A percentile compares a stretch with the other conserved stretches of the same genome.
Conservation (phyloP, 768 basidiomycete species). For the Suillus subluteus region DNA sequence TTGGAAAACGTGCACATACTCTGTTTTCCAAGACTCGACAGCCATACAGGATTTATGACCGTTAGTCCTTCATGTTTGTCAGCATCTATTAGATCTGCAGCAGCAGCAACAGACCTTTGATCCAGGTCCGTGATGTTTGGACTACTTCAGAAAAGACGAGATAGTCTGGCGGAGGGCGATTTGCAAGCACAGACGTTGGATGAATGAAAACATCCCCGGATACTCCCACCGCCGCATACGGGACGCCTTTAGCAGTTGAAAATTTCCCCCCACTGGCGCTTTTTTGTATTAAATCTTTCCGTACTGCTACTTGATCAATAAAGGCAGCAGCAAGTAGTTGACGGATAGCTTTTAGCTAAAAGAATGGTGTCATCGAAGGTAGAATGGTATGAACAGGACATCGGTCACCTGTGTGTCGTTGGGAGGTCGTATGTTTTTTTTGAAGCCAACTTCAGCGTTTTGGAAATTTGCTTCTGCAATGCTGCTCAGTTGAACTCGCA, state of each 20-base stretch:
- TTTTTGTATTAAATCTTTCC: slow-evolving; percentile 79
- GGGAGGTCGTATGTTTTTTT: slow-evolving; percentile 74
- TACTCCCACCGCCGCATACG: slow-evolving; percentile 82
- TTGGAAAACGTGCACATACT: slow-evolving; percentile 90
- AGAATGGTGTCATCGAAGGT: slow-evolving; percentile 12
- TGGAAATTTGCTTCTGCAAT: slow-evolving; percentile 85
- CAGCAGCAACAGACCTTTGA: slow-evolving; percentile 64
- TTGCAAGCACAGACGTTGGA: slow-evolving; percentile 80
- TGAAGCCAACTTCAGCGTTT: slow-evolving; percentile 59
- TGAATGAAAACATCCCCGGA: slow-evolving; percentile 91
- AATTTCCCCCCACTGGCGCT: slow-evolving; percentile 65
- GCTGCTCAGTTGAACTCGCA: slow-evolving; percentile 84
- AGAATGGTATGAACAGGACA: neutral
- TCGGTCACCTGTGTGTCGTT: slow-evolving; percentile 68
- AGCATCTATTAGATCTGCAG: neutral
- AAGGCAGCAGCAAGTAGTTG: slow-evolving; percentile 89
- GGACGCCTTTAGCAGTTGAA: slow-evolving; percentile 74
- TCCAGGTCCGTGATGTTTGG: slow-evolving; percentile 70
- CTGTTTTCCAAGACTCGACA: slow-evolving; percentile 76
- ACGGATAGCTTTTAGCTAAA: slow-evolving; percentile 83
- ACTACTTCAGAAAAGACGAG: slow-evolving; percentile 84
- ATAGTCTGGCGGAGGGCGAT: slow-evolving; percentile 78
- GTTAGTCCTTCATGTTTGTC: slow-evolving; percentile 63
- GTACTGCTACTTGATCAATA: slow-evolving; percentile 93
- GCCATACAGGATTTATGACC: slow-evolving; percentile 85